phyloP scores from a whole-genome alignment of 2,329 filamentous ascomycete species.

The Epichloe gansuensis region DNA sequence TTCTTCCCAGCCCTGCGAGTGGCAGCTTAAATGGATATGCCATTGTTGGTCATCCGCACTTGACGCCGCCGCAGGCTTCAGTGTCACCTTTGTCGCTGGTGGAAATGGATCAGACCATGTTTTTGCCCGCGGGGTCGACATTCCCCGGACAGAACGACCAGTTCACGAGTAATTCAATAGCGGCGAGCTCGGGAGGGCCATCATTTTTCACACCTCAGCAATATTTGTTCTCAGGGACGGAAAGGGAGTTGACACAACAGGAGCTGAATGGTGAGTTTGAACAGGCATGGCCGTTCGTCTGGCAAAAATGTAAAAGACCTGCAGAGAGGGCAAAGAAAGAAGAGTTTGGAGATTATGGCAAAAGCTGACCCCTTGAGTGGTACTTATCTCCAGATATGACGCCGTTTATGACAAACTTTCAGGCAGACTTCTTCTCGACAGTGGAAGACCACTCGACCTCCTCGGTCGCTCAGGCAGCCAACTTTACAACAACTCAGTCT shows the following conservation, averaged over 20 bases:
- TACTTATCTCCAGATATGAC: conserved; percentile 13
- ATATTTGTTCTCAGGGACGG: conserved; percentile 25
- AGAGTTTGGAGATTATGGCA: background rate
- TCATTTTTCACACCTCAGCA: conserved; percentile 25
- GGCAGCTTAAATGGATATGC: conserved; percentile 39
- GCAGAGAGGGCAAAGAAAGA: too few relatives aligned
- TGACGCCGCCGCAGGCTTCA: conserved; percentile 17
- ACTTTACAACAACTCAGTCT: conserved; percentile 25
- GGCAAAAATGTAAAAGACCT: background rate
- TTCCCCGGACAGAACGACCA: conserved; percentile 17
- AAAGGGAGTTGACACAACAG: conserved; percentile 12
- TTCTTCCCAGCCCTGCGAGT: conserved; percentile 38
- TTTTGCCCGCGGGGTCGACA: conserved; percentile 22
- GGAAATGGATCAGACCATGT: conserved; percentile 25
- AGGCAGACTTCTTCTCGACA: conserved; percentile 17
- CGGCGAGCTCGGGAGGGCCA: background rate
- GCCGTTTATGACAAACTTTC: conserved; percentile 21
- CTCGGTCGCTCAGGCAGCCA: conserved; percentile 7
- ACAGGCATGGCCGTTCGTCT: background rate
- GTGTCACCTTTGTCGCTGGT: conserved; percentile 30
- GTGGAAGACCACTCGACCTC: conserved; percentile 11
- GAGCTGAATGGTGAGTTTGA: conserved; percentile 20
- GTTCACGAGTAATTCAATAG: conserved; percentile 18
- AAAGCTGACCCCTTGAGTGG: background rate
- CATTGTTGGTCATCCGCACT: conserved; percentile 25